These are phyloP conservation scores for Glaciozyma antarctica DNA, from an alignment of 768 basidiomycete species.

Conservation along the genomic window DNA sequence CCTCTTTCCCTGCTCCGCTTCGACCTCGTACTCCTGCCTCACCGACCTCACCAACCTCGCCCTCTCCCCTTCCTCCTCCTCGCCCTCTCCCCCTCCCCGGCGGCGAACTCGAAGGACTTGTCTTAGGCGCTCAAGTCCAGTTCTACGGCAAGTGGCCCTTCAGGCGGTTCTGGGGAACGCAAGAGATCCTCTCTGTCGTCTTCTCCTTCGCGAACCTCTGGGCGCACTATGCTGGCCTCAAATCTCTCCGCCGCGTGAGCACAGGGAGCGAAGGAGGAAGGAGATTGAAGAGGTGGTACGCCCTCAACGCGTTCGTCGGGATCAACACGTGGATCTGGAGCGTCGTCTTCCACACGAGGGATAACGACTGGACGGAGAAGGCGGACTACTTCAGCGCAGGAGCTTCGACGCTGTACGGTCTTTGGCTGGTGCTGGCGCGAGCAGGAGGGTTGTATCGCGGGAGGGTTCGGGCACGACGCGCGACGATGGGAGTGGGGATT, in stretches of 20 bases:
- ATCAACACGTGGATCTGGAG: slow-evolving; percentile 92
- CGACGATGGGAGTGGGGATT: slow-evolving; percentile 33
- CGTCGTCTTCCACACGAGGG: slow-evolving; percentile 84
- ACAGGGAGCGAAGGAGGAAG: neutral
- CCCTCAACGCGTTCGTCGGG: slow-evolving; percentile 57
- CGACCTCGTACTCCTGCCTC: slow-evolving; percentile 87
- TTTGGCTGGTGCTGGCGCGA: slow-evolving; percentile 70
- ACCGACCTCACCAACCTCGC: slow-evolving; percentile 4
- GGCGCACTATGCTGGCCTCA: slow-evolving; percentile 58
- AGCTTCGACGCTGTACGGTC: slow-evolving; percentile 64
- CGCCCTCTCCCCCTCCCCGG: slow-evolving; percentile 20
- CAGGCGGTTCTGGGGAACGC: slow-evolving; percentile 71
- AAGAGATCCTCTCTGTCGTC: slow-evolving; percentile 84
- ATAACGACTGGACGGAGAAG: slow-evolving; percentile 72
- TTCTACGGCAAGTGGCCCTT: slow-evolving; percentile 98
- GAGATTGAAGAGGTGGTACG: slow-evolving; percentile 42
- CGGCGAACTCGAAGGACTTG: slow-evolving; percentile 36
- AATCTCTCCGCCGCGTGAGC: slow-evolving; percentile 40
- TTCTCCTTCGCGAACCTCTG: slow-evolving; percentile 82
- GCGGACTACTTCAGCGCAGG: slow-evolving; percentile 94
- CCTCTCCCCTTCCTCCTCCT: neutral
- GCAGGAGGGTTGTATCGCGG: slow-evolving; percentile 58
- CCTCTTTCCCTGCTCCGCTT: slow-evolving; percentile 55
- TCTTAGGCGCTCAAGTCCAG: slow-evolving; percentile 49
- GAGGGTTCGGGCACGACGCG: slow-evolving; percentile 28